Base-by-base conservation (phyloP, 1,284 basidiomycete species). In the Kwoniella shivajii region DNA sequence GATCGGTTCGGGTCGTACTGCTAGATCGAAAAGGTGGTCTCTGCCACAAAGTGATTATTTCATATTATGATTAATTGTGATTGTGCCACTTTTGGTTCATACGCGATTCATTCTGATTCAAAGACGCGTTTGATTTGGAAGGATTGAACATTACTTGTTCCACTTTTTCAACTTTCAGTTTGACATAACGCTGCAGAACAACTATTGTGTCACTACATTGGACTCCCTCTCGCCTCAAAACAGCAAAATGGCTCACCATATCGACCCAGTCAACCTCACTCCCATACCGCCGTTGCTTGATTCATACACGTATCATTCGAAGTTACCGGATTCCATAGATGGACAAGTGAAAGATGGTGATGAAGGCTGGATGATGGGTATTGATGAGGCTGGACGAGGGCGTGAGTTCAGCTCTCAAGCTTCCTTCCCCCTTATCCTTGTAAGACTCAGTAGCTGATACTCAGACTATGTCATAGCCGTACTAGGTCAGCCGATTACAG, bases 381-480 rank as follows among this genome's bases (percentile, higher is more conserved):
- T 99, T 6, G 95, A 99, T 76, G 95, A 99, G 76, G 95, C 95
- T 0, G 95, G 95, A 1, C 83, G 95, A 57, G 95, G 96, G 0
- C 95, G 77, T 78, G 59, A 66, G 77, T 74, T n/a, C n/a, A n/a
- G n/a, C n/a, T n/a, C n/a, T n/a, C n/a, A n/a, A n/a, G n/a, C n/a
- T n/a, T n/a, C n/a, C n/a, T n/a, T n/a, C n/a, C n/a, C n/a, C n/a
- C n/a, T n/a, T n/a, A n/a, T n/a, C n/a, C n/a, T n/a, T n/a, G 20
- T n/a, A 27, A 24, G 24, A 2, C 4, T 43, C 16, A 26, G 16
- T 10, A 20, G 26, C 34, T 39, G 13, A 42, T 47, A 27, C 34
- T 37, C 31, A 16, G 18, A 47, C 16, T 5, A 16, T 20, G 14
- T 29, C n/a, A 30, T 34, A 71, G 68, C 94, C 13, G 93, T 93